A percentile compares a stretch with the other conserved stretches of the same genome.
Evolutionary conservation across 441 rosid species (phyloP).

Genomic region (Lepidium campestre): DNA sequence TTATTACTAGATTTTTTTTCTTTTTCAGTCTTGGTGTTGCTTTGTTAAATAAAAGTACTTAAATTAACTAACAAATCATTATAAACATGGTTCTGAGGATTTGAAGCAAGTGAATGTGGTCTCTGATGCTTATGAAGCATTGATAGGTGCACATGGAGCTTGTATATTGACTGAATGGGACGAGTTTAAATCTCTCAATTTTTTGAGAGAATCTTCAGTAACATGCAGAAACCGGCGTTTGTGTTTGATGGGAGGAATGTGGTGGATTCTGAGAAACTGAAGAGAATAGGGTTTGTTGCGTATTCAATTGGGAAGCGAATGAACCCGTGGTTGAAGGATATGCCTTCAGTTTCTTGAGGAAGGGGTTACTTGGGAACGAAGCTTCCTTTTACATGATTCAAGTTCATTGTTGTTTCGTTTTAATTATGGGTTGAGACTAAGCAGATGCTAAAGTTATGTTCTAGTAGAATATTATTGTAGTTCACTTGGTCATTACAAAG

Average conservation of each 20-base stretch:
- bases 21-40: not conserved
- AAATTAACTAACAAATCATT: no score
- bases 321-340: no score
- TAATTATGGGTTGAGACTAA: no score
- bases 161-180: constrained; percentile 84
- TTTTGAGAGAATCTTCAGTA: constrained; percentile 52
- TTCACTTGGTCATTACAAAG: no score
- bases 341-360: not conserved
- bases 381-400: no score
- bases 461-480: no score
- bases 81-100: no score
- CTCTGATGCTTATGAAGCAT: constrained; percentile 69
- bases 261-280: no score
- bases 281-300: no score
- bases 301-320: no score
- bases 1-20: not conserved
- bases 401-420: no score
- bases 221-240: constrained; percentile 72
- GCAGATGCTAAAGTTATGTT: no score
- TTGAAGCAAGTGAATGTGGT: constrained; percentile 48
- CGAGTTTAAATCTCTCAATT: constrained; percentile 63
- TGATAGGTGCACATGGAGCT: constrained; percentile 64
- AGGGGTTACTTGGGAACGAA: not conserved
- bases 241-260: not conserved
- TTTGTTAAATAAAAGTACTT: not conserved